Percentiles rank a stretch among this genome's conserved stretches.
phyloP scores from a whole-genome alignment of 345 rosid species.

The Eucalyptus virginea region DNA sequence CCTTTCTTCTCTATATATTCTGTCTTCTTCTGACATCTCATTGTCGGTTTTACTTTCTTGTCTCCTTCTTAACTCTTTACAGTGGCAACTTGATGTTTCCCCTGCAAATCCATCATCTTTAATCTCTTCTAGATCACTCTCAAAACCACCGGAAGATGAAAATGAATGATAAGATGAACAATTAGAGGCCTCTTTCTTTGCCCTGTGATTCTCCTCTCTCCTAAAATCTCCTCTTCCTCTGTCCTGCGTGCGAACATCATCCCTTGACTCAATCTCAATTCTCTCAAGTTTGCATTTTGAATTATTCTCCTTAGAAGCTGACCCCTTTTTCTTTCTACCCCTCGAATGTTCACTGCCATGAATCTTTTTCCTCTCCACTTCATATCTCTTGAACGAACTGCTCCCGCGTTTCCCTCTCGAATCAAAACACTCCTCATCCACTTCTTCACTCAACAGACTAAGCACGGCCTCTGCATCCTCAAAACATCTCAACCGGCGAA shows the following conservation, averaged over 20 bases:
- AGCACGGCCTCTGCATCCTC: conserved; percentile 62
- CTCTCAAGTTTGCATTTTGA: conserved; percentile 11
- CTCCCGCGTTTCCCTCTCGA: conserved; percentile 13
- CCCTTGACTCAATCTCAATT: conserved; percentile 1
- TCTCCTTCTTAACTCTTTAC: not conserved
- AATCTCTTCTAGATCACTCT: conserved; percentile 43
- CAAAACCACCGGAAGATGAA: conserved; percentile 48
- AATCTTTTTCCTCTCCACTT: conserved; percentile 20
- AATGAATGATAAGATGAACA: conserved; percentile 76
- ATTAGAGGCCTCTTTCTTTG: conserved; percentile 40
- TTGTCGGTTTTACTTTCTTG: conserved; percentile 3
- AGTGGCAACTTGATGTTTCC: conserved; percentile 10
- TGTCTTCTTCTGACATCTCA: not conserved
- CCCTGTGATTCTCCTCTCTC: conserved; percentile 10
- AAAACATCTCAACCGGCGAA: conserved; percentile 18
- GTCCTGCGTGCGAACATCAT: conserved; percentile 8
- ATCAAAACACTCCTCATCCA: conserved; percentile 22
- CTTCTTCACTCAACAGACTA: conserved; percentile 69
- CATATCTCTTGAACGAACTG: conserved; percentile 21
- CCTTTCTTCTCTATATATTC: not conserved
- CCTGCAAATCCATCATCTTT: conserved; percentile 9
- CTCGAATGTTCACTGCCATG: conserved; percentile 11
- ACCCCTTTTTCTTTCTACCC: conserved; percentile 15
- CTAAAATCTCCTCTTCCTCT: conserved; percentile 14
- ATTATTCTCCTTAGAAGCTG: conserved; percentile 10